Evolutionary conservation across 1,139 yeast genomes (phyloP), one percentile per base, ranked within the genome.

Genomic region (Magnusiomyces starmeri): DNA sequence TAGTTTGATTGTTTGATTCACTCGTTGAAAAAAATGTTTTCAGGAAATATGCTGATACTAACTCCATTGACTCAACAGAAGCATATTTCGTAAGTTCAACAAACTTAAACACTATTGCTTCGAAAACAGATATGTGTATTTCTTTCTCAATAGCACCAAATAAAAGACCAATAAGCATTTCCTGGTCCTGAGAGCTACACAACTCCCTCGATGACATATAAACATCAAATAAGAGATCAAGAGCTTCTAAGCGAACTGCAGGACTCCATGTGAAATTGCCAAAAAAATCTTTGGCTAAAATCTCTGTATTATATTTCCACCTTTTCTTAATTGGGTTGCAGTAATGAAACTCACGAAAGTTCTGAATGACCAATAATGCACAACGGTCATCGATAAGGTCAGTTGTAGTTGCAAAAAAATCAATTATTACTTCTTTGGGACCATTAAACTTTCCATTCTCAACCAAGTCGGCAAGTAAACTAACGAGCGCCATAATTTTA

Each of bases 281-380:
- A 61, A 73, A 81, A 60, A 81, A 82, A 24, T 70, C 68, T 24
- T 72, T 69, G 24, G 82, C 64, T 2, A 82, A 55, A n/a, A 66
- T 68, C 22, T 67, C 64, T 46, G 79, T 69, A 59, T 79, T 78
- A 1, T 70, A 72, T 46, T 68, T 67, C 86, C 89, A 83, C 20
- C 73, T 66, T 0, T 77, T 72, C 44, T 75, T 68, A n/a, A 80
- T 62, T 7, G 81, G 75, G 1, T 81, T 72, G 60, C 89, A 82
- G 25, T 75, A 60, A 50, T 75, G 74, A 51, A 75, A 78, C n/a
- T 74, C 72, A 1, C 69, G 66, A 61, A 78, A 82, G 60, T 71
- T 75, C 7, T 70, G 64, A 39, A 81, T 65, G 1, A 81, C 73
- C 53, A 73, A 73, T 14, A 66, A 58, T 6, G 75, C 71, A 12